Evolutionary conservation across 352 stramenopile genomes (phyloP), one percentile per base, ranked within the genome.

Genomic region (Aphanomyces cochlioides): DNA sequence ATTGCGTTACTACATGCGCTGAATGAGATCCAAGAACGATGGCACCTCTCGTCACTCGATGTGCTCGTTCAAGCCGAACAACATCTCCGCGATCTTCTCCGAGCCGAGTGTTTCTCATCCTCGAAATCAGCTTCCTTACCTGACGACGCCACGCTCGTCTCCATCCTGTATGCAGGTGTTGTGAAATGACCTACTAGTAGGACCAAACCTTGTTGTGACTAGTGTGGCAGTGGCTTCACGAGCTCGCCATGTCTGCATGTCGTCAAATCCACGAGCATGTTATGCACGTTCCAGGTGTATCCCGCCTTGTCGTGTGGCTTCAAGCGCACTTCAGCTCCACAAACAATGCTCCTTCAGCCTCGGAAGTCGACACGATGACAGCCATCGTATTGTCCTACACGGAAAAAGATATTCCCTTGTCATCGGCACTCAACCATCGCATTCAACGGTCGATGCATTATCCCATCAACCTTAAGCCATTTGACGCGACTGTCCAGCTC

Each of bases 381-480:
- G 88, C 88, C 4, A 85, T 95, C 4, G 88, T 95, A 66, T 75
- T 95, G 15, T 87, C 93, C 61, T 95, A 95, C 64, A 84, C 87
- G 21, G 86, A 93, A 60, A 95, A 94, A 57, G 86, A 95, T 60
- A 85, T 79, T 72, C 84, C 87, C 73, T 81, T 95, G 65, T 83
- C 87, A 36, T 80, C 78, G 50, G 90, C 85, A 69, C 93, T 94
- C 74, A 91, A 93, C 73, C 76, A 82, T 47, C 83, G 88, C 73
- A 95, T 95, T 82, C 86, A 90, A 53, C 85, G 87, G 19, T 85
- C 93, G 59, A 95, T 95, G 88, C 88, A 95, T 47, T 72, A 63
- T 47, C 40, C 56, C 34, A 58, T 72, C 66, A n/a, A 53, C 28
- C 21, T 43, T 45, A 57, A 85, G 69, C 89, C 87, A 2, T 95